Base-by-base conservation (phyloP, 176 grass and related monocot species). In the Oryza nivara region DNA sequence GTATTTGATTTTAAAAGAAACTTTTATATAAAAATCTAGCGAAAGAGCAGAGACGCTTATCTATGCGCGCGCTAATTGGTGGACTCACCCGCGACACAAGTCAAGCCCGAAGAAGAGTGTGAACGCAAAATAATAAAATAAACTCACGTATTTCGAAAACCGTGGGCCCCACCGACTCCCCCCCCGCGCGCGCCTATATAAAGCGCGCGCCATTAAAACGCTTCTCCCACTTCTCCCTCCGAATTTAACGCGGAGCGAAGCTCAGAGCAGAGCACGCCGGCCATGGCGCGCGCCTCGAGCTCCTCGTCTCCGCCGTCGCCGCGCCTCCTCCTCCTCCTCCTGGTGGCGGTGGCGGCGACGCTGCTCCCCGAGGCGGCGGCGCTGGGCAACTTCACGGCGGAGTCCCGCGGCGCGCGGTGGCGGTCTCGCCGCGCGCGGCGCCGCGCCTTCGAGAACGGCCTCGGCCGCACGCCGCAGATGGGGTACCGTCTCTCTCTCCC, bases 381-480 rank as follows among this genome's bases (percentile, higher is more conserved):
- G 15, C 7, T 16, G 11, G 92, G 58, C 41, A 92, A 89, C 83
- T 78, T 46, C 77, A 89, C 89, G 28, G 84, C 66, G 16, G 86
- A 46, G 80, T 80, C 80, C 56, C 81, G 81, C 22, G 58, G 56
- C 22, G 67, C 82, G 28, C 15, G 67, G 73, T 19, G 74, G 87
- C 81, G 68, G 48, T 65, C 3, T 19, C 61, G 72, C 17, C 68
- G 49, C 16, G 36, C 63, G 19, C 80, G 89, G 52, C 79, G 93
- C 56, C 64, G 56, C 36, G 69, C 70, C 10, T 44, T 77, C 15
- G 87, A 88, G 77, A 95, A 97, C 90, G 89, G 95, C 68, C 91
- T 91, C 56, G 95, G 86, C 67, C 56, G 61, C 9, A 92, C 92
- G 88, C 95, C 95, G 80, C 95, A 91, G 76, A 98, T 98, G 96